These are phyloP conservation scores for Dioscorea dumetorum DNA, from an alignment of 106 monocot species.

Conservation along the genomic window DNA sequence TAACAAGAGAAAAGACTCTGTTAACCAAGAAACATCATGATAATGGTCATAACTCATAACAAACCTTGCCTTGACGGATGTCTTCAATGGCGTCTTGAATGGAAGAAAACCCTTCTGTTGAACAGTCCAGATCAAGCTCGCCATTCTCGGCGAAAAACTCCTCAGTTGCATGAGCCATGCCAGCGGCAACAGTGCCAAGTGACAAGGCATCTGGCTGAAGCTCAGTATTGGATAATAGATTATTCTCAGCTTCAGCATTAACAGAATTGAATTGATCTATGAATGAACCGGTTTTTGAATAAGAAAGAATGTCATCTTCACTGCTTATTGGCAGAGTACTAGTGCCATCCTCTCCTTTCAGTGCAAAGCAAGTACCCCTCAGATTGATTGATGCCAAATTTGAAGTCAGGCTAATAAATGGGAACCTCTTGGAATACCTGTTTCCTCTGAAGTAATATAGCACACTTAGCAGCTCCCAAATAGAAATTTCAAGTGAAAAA, in stretches of 20 bases:
- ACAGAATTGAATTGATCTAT: not conserved
- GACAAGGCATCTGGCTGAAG: slow-evolving; percentile 13
- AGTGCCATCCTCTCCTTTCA: not conserved
- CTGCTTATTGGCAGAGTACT: not conserved
- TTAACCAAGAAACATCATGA: not conserved
- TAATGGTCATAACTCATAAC: not conserved
- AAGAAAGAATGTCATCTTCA: not conserved
- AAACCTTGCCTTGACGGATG: slow-evolving; percentile 50
- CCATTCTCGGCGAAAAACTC: slow-evolving; percentile 15
- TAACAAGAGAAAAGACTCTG: not conserved
- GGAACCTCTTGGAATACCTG: slow-evolving; percentile 1
- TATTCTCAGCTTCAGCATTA: not conserved
- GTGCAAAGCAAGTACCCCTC: not conserved
- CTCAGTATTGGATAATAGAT: not conserved
- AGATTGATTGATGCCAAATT: not conserved
- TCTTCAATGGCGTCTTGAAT: slow-evolving; percentile 59
- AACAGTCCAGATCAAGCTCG: slow-evolving; percentile 34
- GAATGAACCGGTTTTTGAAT: slow-evolving; percentile 2
- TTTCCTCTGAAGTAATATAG: slow-evolving; percentile 1
- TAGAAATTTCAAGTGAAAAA: no score
- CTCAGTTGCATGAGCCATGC: slow-evolving; percentile 1
- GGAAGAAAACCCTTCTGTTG: slow-evolving; percentile 43
- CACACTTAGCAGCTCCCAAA: no score
- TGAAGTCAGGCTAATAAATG: slow-evolving; percentile 2
- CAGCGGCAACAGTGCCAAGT: slow-evolving; percentile 16